Percentiles rank a stretch among this genome's conserved stretches.
Evolutionary conservation across 208 protist genomes (phyloP).

Genomic region (Trypanosoma lewisi): DNA sequence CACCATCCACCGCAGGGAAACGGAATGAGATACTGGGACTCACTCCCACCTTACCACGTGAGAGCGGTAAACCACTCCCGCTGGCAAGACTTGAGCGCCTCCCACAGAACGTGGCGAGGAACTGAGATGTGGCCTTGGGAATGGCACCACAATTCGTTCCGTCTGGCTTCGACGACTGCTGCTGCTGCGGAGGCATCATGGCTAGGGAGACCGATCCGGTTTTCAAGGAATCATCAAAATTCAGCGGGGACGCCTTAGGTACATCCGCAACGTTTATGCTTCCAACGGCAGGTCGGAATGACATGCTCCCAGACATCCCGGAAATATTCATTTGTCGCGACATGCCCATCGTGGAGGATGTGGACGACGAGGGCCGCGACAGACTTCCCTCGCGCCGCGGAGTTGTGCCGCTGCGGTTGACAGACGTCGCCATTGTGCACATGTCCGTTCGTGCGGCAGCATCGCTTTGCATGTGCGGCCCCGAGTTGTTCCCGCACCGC

Average conservation of each 20-base stretch:
- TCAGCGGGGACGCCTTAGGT: slow-evolving; percentile 7
- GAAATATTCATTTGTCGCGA: slow-evolving; percentile 13
- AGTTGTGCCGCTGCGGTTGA: slow-evolving; percentile 19
- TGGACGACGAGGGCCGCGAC: slow-evolving; percentile 29
- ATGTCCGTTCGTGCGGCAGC: background rate
- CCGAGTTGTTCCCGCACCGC: background rate
- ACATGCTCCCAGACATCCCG: slow-evolving; percentile 16
- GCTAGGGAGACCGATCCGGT: background rate
- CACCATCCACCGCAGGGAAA: background rate
- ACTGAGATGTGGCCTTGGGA: background rate
- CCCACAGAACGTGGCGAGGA: background rate
- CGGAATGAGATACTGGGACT: background rate
- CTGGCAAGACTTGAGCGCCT: background rate
- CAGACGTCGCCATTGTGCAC: slow-evolving; percentile 22
- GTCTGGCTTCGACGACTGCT: background rate
- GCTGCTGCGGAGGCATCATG: background rate
- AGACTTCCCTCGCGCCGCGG: slow-evolving; percentile 47
- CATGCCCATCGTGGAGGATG: background rate
- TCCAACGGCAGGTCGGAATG: slow-evolving; percentile 8
- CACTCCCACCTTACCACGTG: slow-evolving; percentile 2
- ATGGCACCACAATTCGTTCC: background rate
- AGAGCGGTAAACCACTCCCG: background rate
- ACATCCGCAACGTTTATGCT: background rate
- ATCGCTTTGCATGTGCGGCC: background rate
- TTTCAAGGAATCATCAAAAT: slow-evolving; percentile 9